Percentiles rank a stretch among this genome's conserved stretches.
phyloP scores from a whole-genome alignment of 345 rosid genomes.

The Aegle marmelos region DNA sequence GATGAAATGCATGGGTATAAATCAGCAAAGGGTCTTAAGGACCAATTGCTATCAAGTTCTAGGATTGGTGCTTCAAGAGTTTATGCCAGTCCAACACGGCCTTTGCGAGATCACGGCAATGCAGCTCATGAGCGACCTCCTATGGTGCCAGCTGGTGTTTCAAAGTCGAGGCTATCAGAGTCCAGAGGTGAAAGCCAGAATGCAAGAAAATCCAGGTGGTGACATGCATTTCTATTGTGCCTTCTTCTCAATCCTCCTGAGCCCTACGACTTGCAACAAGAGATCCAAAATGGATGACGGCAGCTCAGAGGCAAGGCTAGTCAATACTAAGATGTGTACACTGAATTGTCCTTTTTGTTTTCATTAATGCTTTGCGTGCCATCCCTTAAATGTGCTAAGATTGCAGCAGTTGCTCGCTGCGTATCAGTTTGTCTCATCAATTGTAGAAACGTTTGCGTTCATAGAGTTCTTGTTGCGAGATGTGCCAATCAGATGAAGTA shows the following conservation, averaged over 20 bases:
- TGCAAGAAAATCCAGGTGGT: constrained; percentile 66
- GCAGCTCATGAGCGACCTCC: constrained; percentile 57
- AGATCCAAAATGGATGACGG: not conserved
- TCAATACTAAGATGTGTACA: not conserved
- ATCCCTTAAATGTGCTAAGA: constrained; percentile 10
- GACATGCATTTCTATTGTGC: constrained; percentile 8
- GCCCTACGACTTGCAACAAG: not conserved
- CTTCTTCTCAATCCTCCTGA: not conserved
- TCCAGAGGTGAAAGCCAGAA: constrained; percentile 44
- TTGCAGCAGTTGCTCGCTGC: constrained; percentile 30
- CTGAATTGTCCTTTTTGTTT: constrained; percentile 7
- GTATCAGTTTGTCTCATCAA: not conserved
- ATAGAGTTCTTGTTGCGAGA: constrained; percentile 15
- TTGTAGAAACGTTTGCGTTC: constrained; percentile 11
- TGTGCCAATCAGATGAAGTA: constrained; percentile 15
- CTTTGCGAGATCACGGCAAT: constrained; percentile 27
- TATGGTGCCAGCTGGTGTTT: constrained; percentile 40
- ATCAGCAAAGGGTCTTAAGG: constrained; percentile 59
- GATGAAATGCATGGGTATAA: constrained; percentile 72
- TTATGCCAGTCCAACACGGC: constrained; percentile 49
- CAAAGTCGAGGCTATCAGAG: constrained; percentile 63
- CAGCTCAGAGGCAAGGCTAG: constrained; percentile 4
- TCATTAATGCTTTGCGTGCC: constrained; percentile 8
- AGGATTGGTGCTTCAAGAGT: constrained; percentile 46
- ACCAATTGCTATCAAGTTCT: constrained; percentile 50